Base-by-base conservation (phyloP, 129 eudicot species). In the Helianthus tuberosus region DNA sequence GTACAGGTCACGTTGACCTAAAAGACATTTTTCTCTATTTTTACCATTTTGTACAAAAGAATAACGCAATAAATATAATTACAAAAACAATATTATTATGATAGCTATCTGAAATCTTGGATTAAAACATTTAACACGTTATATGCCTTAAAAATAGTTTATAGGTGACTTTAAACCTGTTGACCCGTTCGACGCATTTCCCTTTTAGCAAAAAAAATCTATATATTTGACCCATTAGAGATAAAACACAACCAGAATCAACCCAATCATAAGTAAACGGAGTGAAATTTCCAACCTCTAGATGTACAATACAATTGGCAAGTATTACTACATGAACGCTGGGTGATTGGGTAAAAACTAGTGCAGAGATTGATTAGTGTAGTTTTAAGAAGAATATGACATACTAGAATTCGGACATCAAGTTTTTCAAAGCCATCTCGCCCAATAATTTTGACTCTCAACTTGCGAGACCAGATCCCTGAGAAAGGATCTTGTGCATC, bases 341-440 rank as follows among this genome's bases (percentile, higher is more conserved):
- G 58, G 29, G 27, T 29, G 69, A 27, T 25, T 61, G 44, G 57
- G 68, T 73, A 4, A 61, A 64, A 65, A 53, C 73, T 16, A 53
- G 58, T 75, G 73, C 49, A 43, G 53, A 49, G 64, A 64, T 36
- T 48, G 43, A 76, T 60, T 62, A 29, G 65, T 72, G 20, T 29
- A 12, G 23, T 46, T 15, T n/a, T 9, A 13, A 35, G 36, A 44
- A 69, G 25, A 58, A 53, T 20, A 62, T 47, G 69, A 88, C 98
- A 72, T 88, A 94, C 98, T 5, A 97, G 98, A 81, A 94, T 88
- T 41, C 89, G 86, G 71, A 94, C 80, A 69, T 94, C 98, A 64
- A 94, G 98, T 69, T 87, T 94, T 79, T 94, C 98, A 80, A 71
- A 80, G 75, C 98, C 97, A 76, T 94, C 96, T 49, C 79, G 83